A percentile compares a stretch with the other conserved stretches of the same genome.
Conservation (phyloP, 371 early-diverging fungal genomes). For the Mortierella sp. region DNA sequence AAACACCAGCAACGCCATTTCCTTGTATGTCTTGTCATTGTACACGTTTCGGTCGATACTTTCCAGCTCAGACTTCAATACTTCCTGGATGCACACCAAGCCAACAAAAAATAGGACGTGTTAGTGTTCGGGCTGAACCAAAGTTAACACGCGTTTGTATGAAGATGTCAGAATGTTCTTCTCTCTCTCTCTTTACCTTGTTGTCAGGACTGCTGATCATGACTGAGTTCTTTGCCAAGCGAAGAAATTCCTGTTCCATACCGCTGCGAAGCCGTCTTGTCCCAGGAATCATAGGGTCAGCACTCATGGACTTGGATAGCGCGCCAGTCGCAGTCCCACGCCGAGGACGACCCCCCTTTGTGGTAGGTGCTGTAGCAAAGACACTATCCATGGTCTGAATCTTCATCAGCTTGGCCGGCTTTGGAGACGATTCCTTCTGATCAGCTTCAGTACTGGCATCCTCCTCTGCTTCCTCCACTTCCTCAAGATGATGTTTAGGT, state of each 20-base stretch:
- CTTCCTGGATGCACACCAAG: not conserved
- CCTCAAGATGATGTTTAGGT: constrained; percentile 25
- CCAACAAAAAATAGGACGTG: not conserved
- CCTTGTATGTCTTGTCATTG: not conserved
- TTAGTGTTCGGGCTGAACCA: not conserved
- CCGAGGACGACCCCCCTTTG: not conserved
- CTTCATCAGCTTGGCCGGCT: constrained; percentile 24
- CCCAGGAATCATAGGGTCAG: not conserved
- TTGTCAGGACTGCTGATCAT: not conserved
- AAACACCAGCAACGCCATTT: constrained; percentile 17
- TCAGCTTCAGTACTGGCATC: not conserved
- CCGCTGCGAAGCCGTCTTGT: not conserved
- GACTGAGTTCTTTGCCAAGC: not conserved
- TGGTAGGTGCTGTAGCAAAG: not conserved
- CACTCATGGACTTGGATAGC: not conserved
- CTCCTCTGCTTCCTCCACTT: no score
- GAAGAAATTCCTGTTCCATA: not conserved
- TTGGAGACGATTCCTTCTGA: constrained; percentile 7
- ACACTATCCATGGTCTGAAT: constrained; percentile 10
- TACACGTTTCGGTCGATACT: not conserved
- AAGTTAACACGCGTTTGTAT: not conserved
- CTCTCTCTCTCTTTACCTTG: not conserved
- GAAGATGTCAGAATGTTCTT: not conserved
- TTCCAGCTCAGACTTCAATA: not conserved
- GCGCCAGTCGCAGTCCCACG: not conserved